These are phyloP conservation scores for Artemisia annua DNA, from an alignment of 129 eudicot species.

Conservation along the genomic window DNA sequence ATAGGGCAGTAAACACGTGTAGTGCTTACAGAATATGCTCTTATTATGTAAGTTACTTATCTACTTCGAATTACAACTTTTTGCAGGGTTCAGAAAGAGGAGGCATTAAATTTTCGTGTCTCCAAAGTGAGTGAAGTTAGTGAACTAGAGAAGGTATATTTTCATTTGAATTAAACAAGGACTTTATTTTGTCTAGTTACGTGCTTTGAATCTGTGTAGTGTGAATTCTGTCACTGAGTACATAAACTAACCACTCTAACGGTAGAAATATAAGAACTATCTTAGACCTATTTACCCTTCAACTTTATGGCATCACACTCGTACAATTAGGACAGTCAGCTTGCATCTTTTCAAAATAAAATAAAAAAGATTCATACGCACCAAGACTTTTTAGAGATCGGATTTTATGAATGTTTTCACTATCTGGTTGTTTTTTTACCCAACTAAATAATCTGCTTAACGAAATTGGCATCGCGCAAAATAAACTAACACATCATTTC, in stretches of 20 bases:
- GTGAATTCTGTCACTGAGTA: not conserved
- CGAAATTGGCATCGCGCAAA: not conserved
- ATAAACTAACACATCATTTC: too few species aligned
- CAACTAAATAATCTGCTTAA: too few species aligned
- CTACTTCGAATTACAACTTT: slow-evolving; percentile 13
- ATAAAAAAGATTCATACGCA: not conserved
- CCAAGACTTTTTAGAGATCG: not conserved
- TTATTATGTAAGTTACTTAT: slow-evolving; percentile 12
- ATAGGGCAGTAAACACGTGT: not conserved
- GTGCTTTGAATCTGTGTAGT: not conserved
- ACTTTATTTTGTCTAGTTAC: slow-evolving; percentile 5
- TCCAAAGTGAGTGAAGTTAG: slow-evolving; percentile 80
- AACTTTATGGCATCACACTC: not conserved
- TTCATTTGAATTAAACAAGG: slow-evolving; percentile 5
- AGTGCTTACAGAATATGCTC: not conserved
- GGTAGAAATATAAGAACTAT: not conserved
- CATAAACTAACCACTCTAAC: not conserved
- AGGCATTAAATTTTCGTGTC: slow-evolving; percentile 86
- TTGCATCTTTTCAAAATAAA: not conserved
- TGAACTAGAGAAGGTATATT: slow-evolving; percentile 88
- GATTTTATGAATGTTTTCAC: not conserved
- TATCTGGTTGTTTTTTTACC: too few species aligned
- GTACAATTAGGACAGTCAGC: not conserved
- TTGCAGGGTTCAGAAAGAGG: slow-evolving; percentile 85
- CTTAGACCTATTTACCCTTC: not conserved